Evolutionary conservation across 2,329 filamentous ascomycete genomes (phyloP).

Genomic region (Verticillium nonalfalfae): DNA sequence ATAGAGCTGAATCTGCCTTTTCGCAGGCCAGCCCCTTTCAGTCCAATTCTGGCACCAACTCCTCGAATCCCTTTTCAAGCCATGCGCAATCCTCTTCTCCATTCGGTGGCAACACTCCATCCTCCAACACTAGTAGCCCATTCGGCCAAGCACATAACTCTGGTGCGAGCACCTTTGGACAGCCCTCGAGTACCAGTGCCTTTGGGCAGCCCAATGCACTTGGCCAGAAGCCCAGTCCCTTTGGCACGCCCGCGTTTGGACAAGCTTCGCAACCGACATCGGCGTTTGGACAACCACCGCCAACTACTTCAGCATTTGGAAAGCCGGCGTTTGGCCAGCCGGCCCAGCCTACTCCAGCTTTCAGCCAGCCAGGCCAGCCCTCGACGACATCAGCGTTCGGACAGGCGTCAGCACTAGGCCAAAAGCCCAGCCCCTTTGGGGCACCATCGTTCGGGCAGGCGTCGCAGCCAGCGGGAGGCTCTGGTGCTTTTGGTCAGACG

Average conservation of each 20-base stretch:
- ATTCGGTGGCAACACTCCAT: constrained; percentile 1
- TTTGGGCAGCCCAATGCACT: constrained; percentile 26
- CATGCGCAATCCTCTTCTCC: constrained; percentile 3
- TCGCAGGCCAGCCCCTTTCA: constrained; percentile 21
- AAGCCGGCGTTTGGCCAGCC: constrained; percentile 33
- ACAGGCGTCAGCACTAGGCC: constrained; percentile 26
- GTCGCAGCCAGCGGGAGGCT: constrained; percentile 1
- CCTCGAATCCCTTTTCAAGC: constrained; percentile 8
- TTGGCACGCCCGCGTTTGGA: constrained; percentile 30
- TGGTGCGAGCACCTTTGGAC: constrained; percentile 30
- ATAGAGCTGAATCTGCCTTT: constrained; percentile 19
- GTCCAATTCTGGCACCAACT: constrained; percentile 4
- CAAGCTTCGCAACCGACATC: constrained; percentile 24
- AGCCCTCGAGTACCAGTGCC: constrained; percentile 24
- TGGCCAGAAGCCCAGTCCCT: constrained; percentile 19
- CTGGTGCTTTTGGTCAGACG: constrained; percentile 28
- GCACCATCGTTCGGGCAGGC: constrained; percentile 14
- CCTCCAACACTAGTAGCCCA: constrained; percentile 15
- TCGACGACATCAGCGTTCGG: constrained; percentile 22
- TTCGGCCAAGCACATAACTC: constrained; percentile 37
- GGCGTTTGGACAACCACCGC: constrained; percentile 17
- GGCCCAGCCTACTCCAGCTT: constrained; percentile 21
- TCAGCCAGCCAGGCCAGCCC: constrained; percentile 21
- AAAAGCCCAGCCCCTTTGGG: constrained; percentile 21
- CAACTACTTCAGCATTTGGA: constrained; percentile 20